Percentiles rank a stretch among this genome's conserved stretches.
phyloP scores from a whole-genome alignment of 768 basidiomycete species.

The Fomitopsis pulvina region DNA sequence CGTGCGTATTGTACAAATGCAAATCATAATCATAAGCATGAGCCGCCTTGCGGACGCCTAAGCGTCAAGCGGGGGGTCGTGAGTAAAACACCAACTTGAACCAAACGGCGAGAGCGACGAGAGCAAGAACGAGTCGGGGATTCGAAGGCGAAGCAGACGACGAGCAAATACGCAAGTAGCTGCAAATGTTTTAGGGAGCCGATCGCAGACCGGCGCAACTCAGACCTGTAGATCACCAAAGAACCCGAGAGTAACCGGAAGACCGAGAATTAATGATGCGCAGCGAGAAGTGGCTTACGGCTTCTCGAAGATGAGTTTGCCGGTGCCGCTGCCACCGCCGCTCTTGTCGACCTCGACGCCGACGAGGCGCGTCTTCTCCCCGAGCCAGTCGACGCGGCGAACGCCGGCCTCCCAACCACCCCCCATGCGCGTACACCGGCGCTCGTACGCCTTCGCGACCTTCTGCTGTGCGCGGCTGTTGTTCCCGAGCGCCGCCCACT shows the following conservation, averaged over 20 bases:
- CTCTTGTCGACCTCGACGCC: slow-evolving; percentile 56
- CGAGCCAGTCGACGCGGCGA: slow-evolving; percentile 59
- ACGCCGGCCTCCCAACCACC: slow-evolving; percentile 69
- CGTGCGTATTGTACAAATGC: slow-evolving; percentile 1
- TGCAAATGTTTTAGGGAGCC: slow-evolving; percentile 5
- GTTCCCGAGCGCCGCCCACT: slow-evolving; percentile 56
- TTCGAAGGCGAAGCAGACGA: slow-evolving; percentile 2
- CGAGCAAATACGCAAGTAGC: slow-evolving; percentile 3
- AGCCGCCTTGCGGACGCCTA: not conserved
- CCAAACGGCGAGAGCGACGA: slow-evolving; percentile 2
- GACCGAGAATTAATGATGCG: not conserved
- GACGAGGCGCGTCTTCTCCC: slow-evolving; percentile 49
- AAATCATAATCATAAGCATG: slow-evolving; percentile 1
- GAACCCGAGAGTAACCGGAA: slow-evolving; percentile 1
- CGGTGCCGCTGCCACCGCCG: slow-evolving; percentile 30
- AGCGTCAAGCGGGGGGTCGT: not conserved
- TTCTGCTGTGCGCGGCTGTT: slow-evolving; percentile 52
- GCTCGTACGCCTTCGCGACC: slow-evolving; percentile 55
- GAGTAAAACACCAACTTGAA: not conserved
- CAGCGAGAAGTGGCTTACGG: slow-evolving; percentile 21
- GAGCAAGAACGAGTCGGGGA: slow-evolving; percentile 7
- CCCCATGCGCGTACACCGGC: slow-evolving; percentile 51
- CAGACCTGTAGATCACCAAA: slow-evolving; percentile 12
- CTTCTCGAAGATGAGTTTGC: slow-evolving; percentile 43
- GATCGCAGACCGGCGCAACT: slow-evolving; percentile 13